These are phyloP conservation scores for Rhodotorula babjevae DNA, from an alignment of 768 basidiomycete genomes.

Conservation along the genomic window DNA sequence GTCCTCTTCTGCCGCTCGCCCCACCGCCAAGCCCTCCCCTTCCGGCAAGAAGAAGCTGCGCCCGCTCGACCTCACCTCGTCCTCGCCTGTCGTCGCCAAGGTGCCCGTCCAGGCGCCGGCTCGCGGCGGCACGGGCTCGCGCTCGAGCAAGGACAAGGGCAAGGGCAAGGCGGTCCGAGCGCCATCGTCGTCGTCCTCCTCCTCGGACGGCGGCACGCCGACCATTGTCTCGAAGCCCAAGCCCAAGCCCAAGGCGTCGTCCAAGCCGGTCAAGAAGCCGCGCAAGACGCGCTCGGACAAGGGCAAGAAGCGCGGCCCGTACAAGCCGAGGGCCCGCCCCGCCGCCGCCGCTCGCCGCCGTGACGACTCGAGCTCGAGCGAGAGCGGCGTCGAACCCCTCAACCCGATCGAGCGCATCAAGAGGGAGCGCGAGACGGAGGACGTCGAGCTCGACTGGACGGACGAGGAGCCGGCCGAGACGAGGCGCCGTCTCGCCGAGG, in stretches of 20 bases:
- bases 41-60: not conserved
- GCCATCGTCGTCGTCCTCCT: not conserved
- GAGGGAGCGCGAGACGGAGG: constrained; percentile 41
- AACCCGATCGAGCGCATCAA: constrained; percentile 37
- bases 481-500: not conserved
- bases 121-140: not conserved
- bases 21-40: not conserved
- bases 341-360: not conserved
- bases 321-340: not conserved
- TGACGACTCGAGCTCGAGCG: not conserved
- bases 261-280: not conserved
- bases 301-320: not conserved
- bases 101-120: not conserved
- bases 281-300: not conserved
- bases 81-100: not conserved
- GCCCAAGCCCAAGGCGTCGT: not conserved
- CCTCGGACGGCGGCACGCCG: too few species aligned
- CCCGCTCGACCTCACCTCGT: not conserved
- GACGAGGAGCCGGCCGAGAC: constrained; percentile 39
- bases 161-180: not conserved
- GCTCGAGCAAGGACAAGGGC: not conserved
- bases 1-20: not conserved
- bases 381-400: constrained; percentile 13
- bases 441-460: not conserved
- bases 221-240: too few species aligned